A percentile compares a stretch with the other conserved stretches of the same genome.
phyloP scores from a whole-genome alignment of 2,329 filamentous ascomycete species.

The Lecanicillium sp. region DNA sequence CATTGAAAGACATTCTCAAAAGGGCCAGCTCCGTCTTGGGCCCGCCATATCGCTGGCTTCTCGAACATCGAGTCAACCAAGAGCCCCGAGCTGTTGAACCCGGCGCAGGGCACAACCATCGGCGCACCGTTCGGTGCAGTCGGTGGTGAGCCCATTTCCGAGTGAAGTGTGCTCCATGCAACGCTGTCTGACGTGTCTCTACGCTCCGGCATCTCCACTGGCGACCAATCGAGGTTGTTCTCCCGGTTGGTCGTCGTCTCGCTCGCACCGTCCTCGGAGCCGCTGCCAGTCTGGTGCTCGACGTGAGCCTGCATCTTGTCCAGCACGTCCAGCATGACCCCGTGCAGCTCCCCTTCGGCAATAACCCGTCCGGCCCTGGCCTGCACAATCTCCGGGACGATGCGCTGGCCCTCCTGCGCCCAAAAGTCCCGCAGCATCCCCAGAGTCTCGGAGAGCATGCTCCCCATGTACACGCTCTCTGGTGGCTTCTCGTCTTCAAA shows the following conservation, averaged over 20 bases:
- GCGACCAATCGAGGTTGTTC: too few species aligned
- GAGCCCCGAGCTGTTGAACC: too few species aligned
- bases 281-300: background rate
- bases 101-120: too few species aligned
- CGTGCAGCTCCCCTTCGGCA: background rate
- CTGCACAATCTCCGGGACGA: background rate
- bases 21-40: too few species aligned
- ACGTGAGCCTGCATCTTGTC: constrained; percentile 8
- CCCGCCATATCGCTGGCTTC: too few species aligned
- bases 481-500: constrained; percentile 8
- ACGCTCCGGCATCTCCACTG: too few species aligned
- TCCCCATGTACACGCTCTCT: constrained; percentile 12
- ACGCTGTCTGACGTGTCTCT: too few species aligned
- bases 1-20: too few species aligned
- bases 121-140: too few species aligned
- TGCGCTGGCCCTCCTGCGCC: constrained; percentile 6
- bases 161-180: too few species aligned
- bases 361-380: background rate
- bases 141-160: too few species aligned
- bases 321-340: constrained; percentile 6
- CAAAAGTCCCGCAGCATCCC: constrained; percentile 15
- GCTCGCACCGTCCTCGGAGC: background rate
- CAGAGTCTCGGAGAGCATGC: constrained; percentile 13
- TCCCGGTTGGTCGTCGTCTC: background rate
- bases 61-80: too few species aligned